phyloP scores from a whole-genome alignment of 2,329 filamentous ascomycete species.

The Fusarium penzigii region DNA sequence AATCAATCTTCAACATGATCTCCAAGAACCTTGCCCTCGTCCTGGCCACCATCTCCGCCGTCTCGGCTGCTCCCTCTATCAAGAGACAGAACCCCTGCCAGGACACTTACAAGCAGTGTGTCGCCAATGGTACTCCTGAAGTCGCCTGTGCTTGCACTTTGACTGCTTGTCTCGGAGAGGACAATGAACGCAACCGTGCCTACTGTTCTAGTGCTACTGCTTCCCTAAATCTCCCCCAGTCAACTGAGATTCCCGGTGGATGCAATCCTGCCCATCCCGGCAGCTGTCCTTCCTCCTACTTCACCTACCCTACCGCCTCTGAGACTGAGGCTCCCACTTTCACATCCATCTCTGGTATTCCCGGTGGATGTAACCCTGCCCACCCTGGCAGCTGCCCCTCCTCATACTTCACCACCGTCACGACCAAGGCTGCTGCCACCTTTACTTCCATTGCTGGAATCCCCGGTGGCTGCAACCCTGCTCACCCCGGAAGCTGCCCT shows the following conservation, averaged over 20 bases:
- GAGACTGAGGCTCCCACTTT: neutral
- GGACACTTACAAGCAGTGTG: constrained; percentile 11
- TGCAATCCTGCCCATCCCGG: constrained; percentile 16
- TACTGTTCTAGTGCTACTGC: constrained; percentile 11
- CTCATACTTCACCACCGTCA: constrained; percentile 1
- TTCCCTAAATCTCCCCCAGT: constrained; percentile 5
- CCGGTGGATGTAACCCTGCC: constrained; percentile 14
- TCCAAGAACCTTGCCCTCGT: constrained; percentile 8
- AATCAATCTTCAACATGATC: constrained; percentile 2
- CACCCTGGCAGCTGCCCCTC: constrained; percentile 10
- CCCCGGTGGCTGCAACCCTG: constrained; percentile 14
- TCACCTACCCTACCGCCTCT: constrained; percentile 1
- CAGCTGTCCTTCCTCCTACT: constrained; percentile 14
- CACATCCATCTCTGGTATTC: constrained; percentile 1
- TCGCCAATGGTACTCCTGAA: constrained; percentile 7
- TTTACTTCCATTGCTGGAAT: constrained; percentile 8
- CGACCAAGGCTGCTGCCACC: neutral
- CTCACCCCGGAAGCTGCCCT: constrained; percentile 13
- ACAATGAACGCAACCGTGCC: constrained; percentile 11
- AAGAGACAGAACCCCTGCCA: constrained; percentile 5
- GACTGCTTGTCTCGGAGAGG: constrained; percentile 8
- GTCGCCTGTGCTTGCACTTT: constrained; percentile 12
- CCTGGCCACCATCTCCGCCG: constrained; percentile 3
- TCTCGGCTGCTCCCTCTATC: constrained; percentile 4
- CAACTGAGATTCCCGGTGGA: constrained; percentile 1